Evolutionary conservation across 148 eudicot species (phyloP).

Genomic region (Chenopodium berlandieri): DNA sequence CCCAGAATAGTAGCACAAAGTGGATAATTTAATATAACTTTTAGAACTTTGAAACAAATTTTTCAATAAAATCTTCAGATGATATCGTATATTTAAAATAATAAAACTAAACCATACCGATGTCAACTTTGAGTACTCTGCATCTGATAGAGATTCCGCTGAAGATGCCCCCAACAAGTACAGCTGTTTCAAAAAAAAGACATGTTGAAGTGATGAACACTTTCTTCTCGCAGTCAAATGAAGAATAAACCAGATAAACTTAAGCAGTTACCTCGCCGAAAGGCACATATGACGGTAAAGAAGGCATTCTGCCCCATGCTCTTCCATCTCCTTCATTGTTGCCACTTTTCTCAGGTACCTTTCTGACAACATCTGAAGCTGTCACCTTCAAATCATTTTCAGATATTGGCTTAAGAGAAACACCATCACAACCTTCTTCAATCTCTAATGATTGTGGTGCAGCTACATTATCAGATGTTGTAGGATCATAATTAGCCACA

Average conservation of each 20-base stretch:
- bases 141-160: constrained; percentile 78
- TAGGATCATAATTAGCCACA: constrained; percentile 40
- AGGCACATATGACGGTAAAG: constrained; percentile 92
- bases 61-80: background rate
- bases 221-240: background rate
- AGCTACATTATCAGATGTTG: constrained; percentile 39
- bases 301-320: constrained; percentile 81
- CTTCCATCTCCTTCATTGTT: constrained; percentile 38
- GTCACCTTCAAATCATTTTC: constrained; percentile 38
- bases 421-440: constrained; percentile 87
- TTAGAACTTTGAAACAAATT: background rate
- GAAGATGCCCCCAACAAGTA: constrained; percentile 87
- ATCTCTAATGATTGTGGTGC: constrained; percentile 82
- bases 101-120: constrained; percentile 53
- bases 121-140: constrained; percentile 95
- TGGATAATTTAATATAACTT: background rate
- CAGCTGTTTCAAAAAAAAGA: constrained; percentile 47
- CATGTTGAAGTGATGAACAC: background rate
- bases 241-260: constrained; percentile 8
- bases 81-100: constrained; percentile 14
- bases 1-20: background rate
- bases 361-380: constrained; percentile 40
- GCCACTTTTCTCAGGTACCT: constrained; percentile 42
- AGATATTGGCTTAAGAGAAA: constrained; percentile 76
- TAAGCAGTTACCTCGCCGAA: constrained; percentile 78